Base-by-base conservation (phyloP, 2,329 filamentous ascomycete genomes). In the Pseudocercospora macadamiae region DNA sequence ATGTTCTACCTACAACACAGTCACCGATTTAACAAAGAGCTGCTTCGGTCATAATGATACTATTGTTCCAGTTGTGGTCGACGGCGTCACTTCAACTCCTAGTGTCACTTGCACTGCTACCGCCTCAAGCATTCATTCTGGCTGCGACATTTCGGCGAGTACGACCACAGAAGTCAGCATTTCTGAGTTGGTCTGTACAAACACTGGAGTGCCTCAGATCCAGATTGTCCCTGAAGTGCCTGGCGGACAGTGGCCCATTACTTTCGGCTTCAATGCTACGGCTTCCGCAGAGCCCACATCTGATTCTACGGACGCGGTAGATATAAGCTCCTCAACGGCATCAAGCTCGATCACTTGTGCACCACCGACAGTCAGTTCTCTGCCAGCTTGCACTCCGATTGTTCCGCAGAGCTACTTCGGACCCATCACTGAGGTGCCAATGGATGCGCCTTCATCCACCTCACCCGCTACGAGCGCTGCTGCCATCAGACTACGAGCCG, bases 121-220 rank as follows among this genome's bases (percentile, higher is more conserved):
- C 1, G 48, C 47, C 9, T 56, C 28, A 12, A 54, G 51, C 16
- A 49, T 64, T 3, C 44, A 44, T 23, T 57, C 61, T 19, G 61
- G 61, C 14, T 64, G 61, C 23, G 61, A 64, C 45, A 36, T 64
- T 9, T 56, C 61, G 39, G 61, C 36, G 10, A 55, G 55, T 12
- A 61, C 53, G 6, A 59, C 39, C 2, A 54, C 55, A 3, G 18
- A n/a, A 4, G 28, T 57, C 18, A 56, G 51, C 18, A 56, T 49
- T 14, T 59, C 59, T 4, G 30, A 52, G 21, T 44, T 54, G 28
- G 45, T 32, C 5, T 49, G 47, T 21, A 14, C 32, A 5, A 10
- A 6, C 8, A 30, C 14, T 3, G 26, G n/a, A 19, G 26, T 28
- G 5, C 26, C 47, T 49, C 21, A 32, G 12, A 49, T 49, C 14